Percentiles rank a stretch among this genome's conserved stretches.
Conservation (phyloP, 2,329 filamentous ascomycete genomes). For the Pleomassaria siparia region DNA sequence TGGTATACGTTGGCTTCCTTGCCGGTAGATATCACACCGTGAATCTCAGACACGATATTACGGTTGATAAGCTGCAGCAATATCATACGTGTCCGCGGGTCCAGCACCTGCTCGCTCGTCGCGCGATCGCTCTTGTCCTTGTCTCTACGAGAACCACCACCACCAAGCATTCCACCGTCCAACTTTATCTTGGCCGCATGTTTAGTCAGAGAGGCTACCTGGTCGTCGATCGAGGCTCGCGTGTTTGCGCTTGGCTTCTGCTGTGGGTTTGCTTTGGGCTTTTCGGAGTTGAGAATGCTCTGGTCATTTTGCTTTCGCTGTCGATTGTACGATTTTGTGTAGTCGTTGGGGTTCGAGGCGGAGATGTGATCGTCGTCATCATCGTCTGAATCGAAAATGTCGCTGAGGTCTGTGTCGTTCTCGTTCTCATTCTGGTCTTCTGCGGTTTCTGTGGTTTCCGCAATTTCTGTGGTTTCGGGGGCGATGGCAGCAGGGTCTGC, state of each 20-base stretch:
- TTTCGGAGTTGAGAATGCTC: constrained; percentile 52
- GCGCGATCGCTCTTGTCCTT: constrained; percentile 92
- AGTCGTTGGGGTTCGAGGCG: constrained; percentile 63
- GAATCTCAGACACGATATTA: constrained; percentile 83
- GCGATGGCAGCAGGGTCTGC: not conserved
- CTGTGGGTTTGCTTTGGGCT: constrained; percentile 74
- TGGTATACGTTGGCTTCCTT: constrained; percentile 99
- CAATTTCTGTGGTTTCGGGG: not conserved
- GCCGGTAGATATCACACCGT: constrained; percentile 92
- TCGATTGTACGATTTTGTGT: constrained; percentile 86
- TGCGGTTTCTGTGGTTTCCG: constrained; percentile 2
- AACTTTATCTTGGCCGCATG: constrained; percentile 86
- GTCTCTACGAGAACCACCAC: constrained; percentile 50
- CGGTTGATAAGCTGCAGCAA: constrained; percentile 94
- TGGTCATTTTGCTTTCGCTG: constrained; percentile 68
- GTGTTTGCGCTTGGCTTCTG: constrained; percentile 74
- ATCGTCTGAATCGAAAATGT: constrained; percentile 61
- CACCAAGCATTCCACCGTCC: constrained; percentile 60
- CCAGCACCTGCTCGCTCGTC: constrained; percentile 91
- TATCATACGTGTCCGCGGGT: constrained; percentile 93
- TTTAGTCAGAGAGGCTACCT: constrained; percentile 79
- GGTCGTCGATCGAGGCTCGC: constrained; percentile 77
- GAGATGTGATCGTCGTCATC: constrained; percentile 58
- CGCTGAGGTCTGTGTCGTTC: constrained; percentile 65
- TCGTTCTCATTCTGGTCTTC: constrained; percentile 40